Base-by-base conservation (phyloP, 2,329 filamentous ascomycete species). In the Claviceps africana region DNA sequence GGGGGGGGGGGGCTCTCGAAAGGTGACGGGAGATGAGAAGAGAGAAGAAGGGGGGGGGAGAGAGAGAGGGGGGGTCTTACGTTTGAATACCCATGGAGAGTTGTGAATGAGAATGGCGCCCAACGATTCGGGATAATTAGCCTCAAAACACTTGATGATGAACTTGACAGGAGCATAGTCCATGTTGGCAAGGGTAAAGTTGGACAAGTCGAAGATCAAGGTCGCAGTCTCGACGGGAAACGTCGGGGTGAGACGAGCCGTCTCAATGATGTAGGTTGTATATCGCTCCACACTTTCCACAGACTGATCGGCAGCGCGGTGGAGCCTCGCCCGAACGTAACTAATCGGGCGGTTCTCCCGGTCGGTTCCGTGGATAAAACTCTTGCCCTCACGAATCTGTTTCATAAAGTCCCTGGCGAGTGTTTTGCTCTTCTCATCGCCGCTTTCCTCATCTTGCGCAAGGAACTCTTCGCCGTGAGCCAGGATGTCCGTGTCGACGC, bases 121-220 rank as follows among this genome's bases (percentile, higher is more conserved):
- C 2, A 88, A 71, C 0, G 80, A 85, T 63, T 88, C 85, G 1
- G 85, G 85, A 60, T 88, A 88, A 61, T 87, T 85, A 48, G 85
- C 83, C 68, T 88, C 85, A 59, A 88, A 86, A 61, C 83, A 84
- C 59, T 86, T 85, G 66, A 88, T 85, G 71, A 88, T 84, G 69
- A 87, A 88, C 59, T 86, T 88, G 50, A 88, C 81, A 0, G 84
- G 83, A 0, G 80, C 75, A 63, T 87, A 88, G 65, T 88, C 85
- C 75, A 88, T 87, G 67, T 88, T 88, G 11, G 80, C 75, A 63
- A 88, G 71, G 15, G 77, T 77, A 62, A 88, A 88, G 55, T 78
- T 73, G 8, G 76, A 83, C 76, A 88, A 82, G 65, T 88, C 85
- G 61, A 88, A 88, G 50, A 88, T 66, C 53, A 88, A 55, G 31